Evolutionary conservation across 2,329 filamentous ascomycete genomes (phyloP), one percentile per base, ranked within the genome.

Genomic region (Fusarium robinianum): DNA sequence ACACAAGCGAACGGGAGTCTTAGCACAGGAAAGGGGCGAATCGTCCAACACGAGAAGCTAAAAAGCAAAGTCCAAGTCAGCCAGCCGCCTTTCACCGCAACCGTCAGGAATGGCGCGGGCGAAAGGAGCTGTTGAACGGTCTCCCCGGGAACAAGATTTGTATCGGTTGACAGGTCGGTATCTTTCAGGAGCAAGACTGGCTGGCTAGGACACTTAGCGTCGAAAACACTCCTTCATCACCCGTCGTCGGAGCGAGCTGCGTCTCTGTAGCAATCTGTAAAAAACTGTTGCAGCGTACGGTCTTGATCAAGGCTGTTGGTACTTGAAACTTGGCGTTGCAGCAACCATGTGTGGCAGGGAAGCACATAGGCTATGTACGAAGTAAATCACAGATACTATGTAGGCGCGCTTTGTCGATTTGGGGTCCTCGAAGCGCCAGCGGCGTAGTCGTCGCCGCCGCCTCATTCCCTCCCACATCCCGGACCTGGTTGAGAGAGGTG

Each of bases 141-240:
- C 15, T 19, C 12, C 12, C 34, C 10, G 5, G 14, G 27, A 33
- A 44, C 8, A 6, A 18, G 23, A 23, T 41, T 15, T 19, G 7
- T 37, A 19, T 29, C 18, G 25, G 30, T 49, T 45, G 39, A 47
- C 35, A n/a, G n/a, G n/a, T n/a, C n/a, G n/a, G n/a, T n/a, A n/a
- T n/a, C n/a, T n/a, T 38, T 40, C 32, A 24, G 44, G 42, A 39
- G 32, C 21, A 32, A 30, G 41, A 29, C 46, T 51, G 36, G n/a
- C n/a, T n/a, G n/a, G n/a, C n/a, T n/a, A n/a, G 29, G 29, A 38
- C 33, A 29, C 31, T 39, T 49, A 52, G 49, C 37, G 49, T 35
- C 37, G n/a, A n/a, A n/a, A n/a, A n/a, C n/a, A n/a, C n/a, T n/a
- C n/a, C n/a, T n/a, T n/a, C n/a, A n/a, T n/a, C n/a, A n/a, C n/a